These are phyloP conservation scores for Cryphonectria carpinicola DNA, from an alignment of 2,329 filamentous ascomycete species.

Conservation along the genomic window DNA sequence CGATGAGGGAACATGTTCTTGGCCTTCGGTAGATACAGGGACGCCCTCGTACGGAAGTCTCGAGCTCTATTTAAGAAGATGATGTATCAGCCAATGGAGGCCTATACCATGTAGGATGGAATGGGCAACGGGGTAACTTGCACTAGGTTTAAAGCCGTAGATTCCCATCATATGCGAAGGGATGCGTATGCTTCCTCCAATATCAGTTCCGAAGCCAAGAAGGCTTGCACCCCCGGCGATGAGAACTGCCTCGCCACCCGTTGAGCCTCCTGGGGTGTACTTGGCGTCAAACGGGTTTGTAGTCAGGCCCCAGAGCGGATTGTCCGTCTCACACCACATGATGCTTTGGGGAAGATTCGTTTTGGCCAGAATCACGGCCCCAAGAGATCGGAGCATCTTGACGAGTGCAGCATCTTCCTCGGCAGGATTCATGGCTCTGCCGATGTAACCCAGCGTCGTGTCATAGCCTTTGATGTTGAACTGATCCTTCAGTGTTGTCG, in stretches of 20 bases:
- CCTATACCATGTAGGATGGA: too few relatives aligned
- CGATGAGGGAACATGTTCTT: slow-evolving; percentile 66
- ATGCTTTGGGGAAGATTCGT: slow-evolving; percentile 50
- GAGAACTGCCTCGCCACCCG: slow-evolving; percentile 48
- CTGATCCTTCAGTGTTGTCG: slow-evolving; percentile 55
- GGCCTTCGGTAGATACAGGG: slow-evolving; percentile 64
- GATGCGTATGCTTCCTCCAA: slow-evolving; percentile 55
- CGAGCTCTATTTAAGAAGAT: slow-evolving; percentile 47
- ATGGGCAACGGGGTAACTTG: slow-evolving; percentile 27
- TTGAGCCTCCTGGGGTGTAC: slow-evolving; percentile 45
- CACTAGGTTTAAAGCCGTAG: slow-evolving; percentile 53
- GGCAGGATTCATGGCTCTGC: slow-evolving; percentile 52
- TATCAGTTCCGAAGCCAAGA: slow-evolving; percentile 55
- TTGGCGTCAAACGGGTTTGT: slow-evolving; percentile 46
- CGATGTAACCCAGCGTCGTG: slow-evolving; percentile 62
- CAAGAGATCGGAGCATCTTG: slow-evolving; percentile 50
- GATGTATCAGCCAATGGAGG: background rate
- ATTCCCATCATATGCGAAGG: slow-evolving; percentile 52
- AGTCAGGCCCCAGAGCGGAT: slow-evolving; percentile 55
- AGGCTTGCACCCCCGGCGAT: slow-evolving; percentile 46
- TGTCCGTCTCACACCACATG: slow-evolving; percentile 60
- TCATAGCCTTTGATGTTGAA: slow-evolving; percentile 63
- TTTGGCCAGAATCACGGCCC: slow-evolving; percentile 58
- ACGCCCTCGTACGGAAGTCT: slow-evolving; percentile 62
- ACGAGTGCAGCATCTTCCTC: slow-evolving; percentile 52